These are phyloP conservation scores for Euptelea pleiosperma DNA, from an alignment of 164 flowering plant genomes.

Conservation along the genomic window DNA sequence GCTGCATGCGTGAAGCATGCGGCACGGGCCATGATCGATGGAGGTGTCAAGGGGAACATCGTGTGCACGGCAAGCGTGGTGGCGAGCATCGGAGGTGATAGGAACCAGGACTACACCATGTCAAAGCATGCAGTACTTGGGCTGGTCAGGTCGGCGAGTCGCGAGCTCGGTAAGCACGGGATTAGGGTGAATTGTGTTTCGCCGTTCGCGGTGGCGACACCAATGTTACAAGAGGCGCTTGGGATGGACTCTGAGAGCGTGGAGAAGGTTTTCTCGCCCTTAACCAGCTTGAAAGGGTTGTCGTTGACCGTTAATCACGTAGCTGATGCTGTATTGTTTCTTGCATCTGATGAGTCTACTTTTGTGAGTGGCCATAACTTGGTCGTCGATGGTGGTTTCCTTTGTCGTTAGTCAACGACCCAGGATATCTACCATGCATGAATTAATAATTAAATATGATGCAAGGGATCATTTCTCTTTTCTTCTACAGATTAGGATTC, in stretches of 20 bases:
- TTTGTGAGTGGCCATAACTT: conserved; percentile 41
- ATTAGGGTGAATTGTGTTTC: conserved; percentile 52
- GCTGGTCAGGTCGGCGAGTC: conserved; percentile 35
- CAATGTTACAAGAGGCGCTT: conserved; percentile 9
- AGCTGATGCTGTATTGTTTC: conserved; percentile 53
- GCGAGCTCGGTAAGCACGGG: conserved; percentile 39
- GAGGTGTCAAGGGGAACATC: conserved; percentile 32
- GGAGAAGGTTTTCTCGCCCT: conserved; percentile 12
- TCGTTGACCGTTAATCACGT: conserved; percentile 32
- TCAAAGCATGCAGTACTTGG: conserved; percentile 59
- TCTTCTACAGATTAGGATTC: too few relatives aligned
- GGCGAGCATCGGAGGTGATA: conserved; percentile 14
- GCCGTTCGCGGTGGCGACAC: conserved; percentile 39
- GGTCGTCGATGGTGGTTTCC: conserved; percentile 42
- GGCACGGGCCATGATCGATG: conserved; percentile 49
- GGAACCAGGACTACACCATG: conserved; percentile 29
- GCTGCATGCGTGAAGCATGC: conserved; percentile 52
- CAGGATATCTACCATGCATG: too few relatives aligned
- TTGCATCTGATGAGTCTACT: conserved; percentile 38
- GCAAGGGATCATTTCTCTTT: too few relatives aligned
- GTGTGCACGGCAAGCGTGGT: conserved; percentile 47
- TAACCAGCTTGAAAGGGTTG: conserved; percentile 20
- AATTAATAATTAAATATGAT: too few relatives aligned
- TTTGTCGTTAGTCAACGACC: too few relatives aligned
- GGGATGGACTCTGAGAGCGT: conserved; percentile 18